phyloP scores from a whole-genome alignment of 768 basidiomycete genomes.

The Russula vinacea region DNA sequence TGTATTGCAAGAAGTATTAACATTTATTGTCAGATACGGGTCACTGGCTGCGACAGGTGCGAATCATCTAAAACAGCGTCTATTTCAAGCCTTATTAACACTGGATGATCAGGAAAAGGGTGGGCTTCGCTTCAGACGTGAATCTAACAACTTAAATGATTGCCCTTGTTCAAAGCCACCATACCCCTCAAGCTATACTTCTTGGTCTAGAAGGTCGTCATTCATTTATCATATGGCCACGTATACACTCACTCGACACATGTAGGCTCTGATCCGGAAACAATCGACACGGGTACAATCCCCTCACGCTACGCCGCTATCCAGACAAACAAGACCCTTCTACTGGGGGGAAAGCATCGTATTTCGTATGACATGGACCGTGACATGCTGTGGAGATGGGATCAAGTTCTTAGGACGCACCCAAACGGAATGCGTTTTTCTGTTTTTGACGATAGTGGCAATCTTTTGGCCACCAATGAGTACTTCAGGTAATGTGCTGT shows the following conservation, averaged over 20 bases:
- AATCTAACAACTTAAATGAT: background rate
- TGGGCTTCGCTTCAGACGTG: conserved; percentile 37
- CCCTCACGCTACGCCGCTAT: conserved; percentile 72
- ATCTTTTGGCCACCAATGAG: conserved; percentile 88
- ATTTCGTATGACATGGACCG: conserved; percentile 84
- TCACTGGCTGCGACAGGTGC: conserved; percentile 88
- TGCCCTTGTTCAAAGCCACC: conserved; percentile 51
- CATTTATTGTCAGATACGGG: conserved; percentile 59
- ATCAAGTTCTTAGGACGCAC: conserved; percentile 83
- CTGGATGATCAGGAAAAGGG: conserved; percentile 63
- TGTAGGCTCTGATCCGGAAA: conserved; percentile 83
- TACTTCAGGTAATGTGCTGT: conserved; percentile 62
- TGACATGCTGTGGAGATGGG: conserved; percentile 93
- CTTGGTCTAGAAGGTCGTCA: conserved; percentile 65
- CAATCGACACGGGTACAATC: conserved; percentile 84
- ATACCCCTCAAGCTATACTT: conserved; percentile 83
- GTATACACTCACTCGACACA: background rate
- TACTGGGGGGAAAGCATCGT: conserved; percentile 68
- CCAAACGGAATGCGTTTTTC: conserved; percentile 94
- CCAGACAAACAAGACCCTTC: conserved; percentile 57
- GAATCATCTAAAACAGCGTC: conserved; percentile 20
- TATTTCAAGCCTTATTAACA: conserved; percentile 18
- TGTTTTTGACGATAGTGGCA: conserved; percentile 75
- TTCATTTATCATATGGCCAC: background rate
- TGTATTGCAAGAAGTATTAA: conserved; percentile 7